Evolutionary conservation across 2,329 filamentous ascomycete genomes (phyloP).

Genomic region (Emmonsiellopsis sp.): DNA sequence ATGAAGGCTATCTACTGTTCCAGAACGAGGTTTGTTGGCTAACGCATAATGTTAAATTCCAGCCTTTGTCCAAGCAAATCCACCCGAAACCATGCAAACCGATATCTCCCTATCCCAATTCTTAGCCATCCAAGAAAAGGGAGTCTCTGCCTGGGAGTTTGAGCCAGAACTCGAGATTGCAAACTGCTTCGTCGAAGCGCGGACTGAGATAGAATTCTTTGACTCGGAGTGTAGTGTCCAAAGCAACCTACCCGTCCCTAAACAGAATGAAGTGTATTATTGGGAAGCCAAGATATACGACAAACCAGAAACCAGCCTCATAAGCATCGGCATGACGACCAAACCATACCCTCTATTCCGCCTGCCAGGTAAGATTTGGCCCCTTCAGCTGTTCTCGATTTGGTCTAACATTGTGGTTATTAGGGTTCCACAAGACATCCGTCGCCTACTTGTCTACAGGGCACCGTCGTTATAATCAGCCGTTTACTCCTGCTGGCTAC

Average conservation of each 20-base stretch:
- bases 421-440: conserved; percentile 86
- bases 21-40: neutral
- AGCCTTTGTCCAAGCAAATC: conserved; percentile 93
- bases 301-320: conserved; percentile 77
- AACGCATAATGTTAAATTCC: conserved; percentile 1
- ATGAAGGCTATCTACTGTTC: neutral
- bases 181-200: conserved; percentile 93
- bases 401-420: conserved; percentile 7
- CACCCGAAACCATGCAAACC: conserved; percentile 87
- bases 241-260: conserved; percentile 91
- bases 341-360: conserved; percentile 96
- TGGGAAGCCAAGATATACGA: conserved; percentile 99
- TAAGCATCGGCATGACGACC: conserved; percentile 89
- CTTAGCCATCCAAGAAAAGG: conserved; percentile 96
- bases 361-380: conserved; percentile 63
- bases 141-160: conserved; percentile 99
- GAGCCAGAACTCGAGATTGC: conserved; percentile 98
- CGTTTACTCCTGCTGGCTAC: conserved; percentile 71
- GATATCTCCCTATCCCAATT: conserved; percentile 98
- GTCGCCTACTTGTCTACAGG: conserved; percentile 86
- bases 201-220: conserved; percentile 98
- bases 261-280: conserved; percentile 99
- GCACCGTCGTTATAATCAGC: conserved; percentile 82
- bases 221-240: conserved; percentile 96
- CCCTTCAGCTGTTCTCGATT: neutral